phyloP scores from a whole-genome alignment of 2,329 filamentous ascomycete genomes.

The Aspergillus novofumigatus region DNA sequence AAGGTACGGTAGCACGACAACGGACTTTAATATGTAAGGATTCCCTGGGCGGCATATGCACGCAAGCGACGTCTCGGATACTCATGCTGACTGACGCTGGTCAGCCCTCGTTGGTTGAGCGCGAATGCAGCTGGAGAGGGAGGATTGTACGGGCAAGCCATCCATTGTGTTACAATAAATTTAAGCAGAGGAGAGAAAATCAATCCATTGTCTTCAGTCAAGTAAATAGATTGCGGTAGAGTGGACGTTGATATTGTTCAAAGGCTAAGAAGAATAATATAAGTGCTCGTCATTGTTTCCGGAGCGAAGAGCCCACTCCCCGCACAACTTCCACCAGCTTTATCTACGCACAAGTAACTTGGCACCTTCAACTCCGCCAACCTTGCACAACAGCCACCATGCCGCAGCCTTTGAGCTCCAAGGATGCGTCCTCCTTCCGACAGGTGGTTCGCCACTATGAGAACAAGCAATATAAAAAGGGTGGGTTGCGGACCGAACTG shows the following conservation, averaged over 20 bases:
- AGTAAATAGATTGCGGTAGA: not conserved
- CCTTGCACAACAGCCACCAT: slow-evolving; percentile 34
- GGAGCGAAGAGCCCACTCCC: slow-evolving; percentile 20
- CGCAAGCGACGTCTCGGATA: slow-evolving; percentile 11
- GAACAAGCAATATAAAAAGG: slow-evolving; percentile 95
- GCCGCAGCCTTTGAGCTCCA: slow-evolving; percentile 57
- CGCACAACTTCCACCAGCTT: slow-evolving; percentile 33
- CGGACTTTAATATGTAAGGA: not conserved
- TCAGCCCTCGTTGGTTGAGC: not conserved
- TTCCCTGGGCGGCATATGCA: slow-evolving; percentile 2
- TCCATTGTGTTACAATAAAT: not conserved
- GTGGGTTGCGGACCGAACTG: slow-evolving; percentile 33
- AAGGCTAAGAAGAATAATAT: not conserved
- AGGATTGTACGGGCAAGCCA: not conserved
- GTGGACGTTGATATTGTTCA: not conserved
- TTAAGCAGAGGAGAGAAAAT: not conserved
- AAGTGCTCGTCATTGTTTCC: slow-evolving; percentile 2
- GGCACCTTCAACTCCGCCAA: slow-evolving; percentile 17
- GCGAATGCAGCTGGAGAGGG: not conserved
- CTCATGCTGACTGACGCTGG: slow-evolving; percentile 8
- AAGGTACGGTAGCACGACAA: not conserved
- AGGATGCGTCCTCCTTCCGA: slow-evolving; percentile 91
- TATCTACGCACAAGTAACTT: slow-evolving; percentile 30
- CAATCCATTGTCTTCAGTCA: not conserved
- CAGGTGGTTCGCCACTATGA: slow-evolving; percentile 95